phyloP scores from a whole-genome alignment of 1,284 basidiomycete genomes.

The Agaricales sp. region DNA sequence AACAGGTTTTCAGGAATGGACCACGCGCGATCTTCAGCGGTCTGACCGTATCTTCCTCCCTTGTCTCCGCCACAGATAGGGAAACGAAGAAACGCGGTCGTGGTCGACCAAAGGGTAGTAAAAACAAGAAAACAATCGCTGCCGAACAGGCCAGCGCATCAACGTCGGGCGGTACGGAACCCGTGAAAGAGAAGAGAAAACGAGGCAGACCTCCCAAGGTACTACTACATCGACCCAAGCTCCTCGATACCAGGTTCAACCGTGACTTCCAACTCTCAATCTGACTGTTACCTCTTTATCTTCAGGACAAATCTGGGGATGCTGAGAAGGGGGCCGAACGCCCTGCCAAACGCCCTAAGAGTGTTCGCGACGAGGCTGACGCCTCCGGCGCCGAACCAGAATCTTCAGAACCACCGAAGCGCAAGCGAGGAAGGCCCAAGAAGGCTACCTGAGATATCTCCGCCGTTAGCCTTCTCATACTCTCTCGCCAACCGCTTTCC shows the following conservation, averaged over 20 bases:
- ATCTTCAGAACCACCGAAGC: slow-evolving; percentile 40
- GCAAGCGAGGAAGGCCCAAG: slow-evolving; percentile 63
- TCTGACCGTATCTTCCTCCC: slow-evolving; percentile 11
- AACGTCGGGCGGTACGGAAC: slow-evolving; percentile 18
- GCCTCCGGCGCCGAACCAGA: slow-evolving; percentile 29
- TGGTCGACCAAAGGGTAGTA: slow-evolving; percentile 73
- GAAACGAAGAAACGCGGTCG: slow-evolving; percentile 49
- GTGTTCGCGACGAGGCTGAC: slow-evolving; percentile 35
- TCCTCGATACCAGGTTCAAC: no score
- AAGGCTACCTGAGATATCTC: slow-evolving; percentile 36
- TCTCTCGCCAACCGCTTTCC: neutral
- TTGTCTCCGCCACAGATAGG: slow-evolving; percentile 10
- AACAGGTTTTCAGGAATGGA: no score
- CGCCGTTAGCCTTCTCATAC: neutral
- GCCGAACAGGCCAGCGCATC: slow-evolving; percentile 26
- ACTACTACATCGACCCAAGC: no score
- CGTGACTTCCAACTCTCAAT: slow-evolving; percentile 4
- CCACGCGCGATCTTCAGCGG: neutral
- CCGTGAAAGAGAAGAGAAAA: slow-evolving; percentile 30
- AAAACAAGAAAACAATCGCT: slow-evolving; percentile 59
- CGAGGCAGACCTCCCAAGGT: slow-evolving; percentile 75
- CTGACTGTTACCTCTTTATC: neutral
- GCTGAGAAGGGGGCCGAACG: slow-evolving; percentile 40
- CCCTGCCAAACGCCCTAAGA: slow-evolving; percentile 37
- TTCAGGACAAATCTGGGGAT: slow-evolving; percentile 13